These are phyloP conservation scores for Apiotrichum sp. DNA, from an alignment of 1,284 basidiomycete species.

Conservation along the genomic window DNA sequence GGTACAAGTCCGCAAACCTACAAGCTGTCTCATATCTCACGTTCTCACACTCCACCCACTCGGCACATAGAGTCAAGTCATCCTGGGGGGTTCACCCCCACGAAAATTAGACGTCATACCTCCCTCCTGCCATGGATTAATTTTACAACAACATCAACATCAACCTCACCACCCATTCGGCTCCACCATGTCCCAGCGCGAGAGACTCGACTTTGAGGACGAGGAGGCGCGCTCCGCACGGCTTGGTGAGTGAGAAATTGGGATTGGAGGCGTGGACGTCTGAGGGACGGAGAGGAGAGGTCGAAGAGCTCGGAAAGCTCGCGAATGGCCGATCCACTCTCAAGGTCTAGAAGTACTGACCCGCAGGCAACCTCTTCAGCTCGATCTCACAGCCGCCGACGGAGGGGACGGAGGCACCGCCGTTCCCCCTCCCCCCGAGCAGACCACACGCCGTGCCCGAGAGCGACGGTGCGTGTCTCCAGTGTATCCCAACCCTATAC, in stretches of 20 bases:
- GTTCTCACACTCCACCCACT: too few relatives aligned
- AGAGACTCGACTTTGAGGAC: slow-evolving; percentile 14
- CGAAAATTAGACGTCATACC: too few relatives aligned
- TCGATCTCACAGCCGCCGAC: neutral
- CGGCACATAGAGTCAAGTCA: too few relatives aligned
- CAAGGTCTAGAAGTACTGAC: neutral
- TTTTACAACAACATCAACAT: too few relatives aligned
- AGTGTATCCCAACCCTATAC: too few relatives aligned
- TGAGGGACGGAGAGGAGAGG: too few relatives aligned
- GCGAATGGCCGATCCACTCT: neutral
- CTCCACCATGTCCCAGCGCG: slow-evolving; percentile 1
- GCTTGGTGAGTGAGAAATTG: slow-evolving; percentile 3
- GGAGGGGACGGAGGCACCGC: neutral
- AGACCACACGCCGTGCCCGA: slow-evolving; percentile 12
- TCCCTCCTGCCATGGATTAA: too few relatives aligned
- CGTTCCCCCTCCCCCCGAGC: neutral
- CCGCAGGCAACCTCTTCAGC: slow-evolving; percentile 13
- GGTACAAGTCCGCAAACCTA: too few relatives aligned
- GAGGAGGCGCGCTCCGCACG: slow-evolving; percentile 9
- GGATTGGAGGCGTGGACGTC: neutral
- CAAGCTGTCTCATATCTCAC: too few relatives aligned
- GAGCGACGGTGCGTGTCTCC: slow-evolving; percentile 12
- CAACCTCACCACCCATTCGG: neutral
- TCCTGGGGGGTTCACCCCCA: too few relatives aligned
- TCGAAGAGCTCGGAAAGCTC: neutral